A percentile compares a stretch with the other conserved stretches of the same genome.
These are phyloP conservation scores for Vitis cinerea DNA, from an alignment of 164 flowering plant species.

Conservation along the genomic window DNA sequence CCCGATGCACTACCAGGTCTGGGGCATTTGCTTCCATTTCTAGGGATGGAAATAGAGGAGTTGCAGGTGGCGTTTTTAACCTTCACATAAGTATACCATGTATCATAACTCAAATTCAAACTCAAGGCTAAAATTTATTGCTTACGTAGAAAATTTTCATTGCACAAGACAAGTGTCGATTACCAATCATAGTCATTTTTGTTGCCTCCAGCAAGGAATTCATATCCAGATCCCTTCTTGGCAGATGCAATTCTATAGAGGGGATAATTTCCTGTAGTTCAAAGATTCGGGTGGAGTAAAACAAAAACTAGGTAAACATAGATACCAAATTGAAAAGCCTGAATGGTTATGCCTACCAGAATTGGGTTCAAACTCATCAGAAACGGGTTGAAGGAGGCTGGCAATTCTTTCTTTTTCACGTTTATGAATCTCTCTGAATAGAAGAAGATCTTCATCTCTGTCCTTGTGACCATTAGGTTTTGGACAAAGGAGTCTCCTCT, in stretches of 20 bases:
- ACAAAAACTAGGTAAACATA: background rate
- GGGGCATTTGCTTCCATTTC: conserved; percentile 61
- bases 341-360: conserved; percentile 6
- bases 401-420: conserved; percentile 38
- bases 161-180: background rate
- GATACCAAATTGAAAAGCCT: background rate
- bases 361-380: conserved; percentile 48
- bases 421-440: conserved; percentile 49
- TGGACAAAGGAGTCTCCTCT: too few species aligned
- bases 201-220: conserved; percentile 30
- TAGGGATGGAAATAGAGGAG: conserved; percentile 67
- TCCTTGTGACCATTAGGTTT: conserved; percentile 15
- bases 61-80: conserved; percentile 80
- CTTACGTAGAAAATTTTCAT: background rate
- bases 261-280: conserved; percentile 29
- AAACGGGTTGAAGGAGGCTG: conserved; percentile 59
- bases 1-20: conserved; percentile 36
- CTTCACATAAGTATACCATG: conserved; percentile 17
- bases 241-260: conserved; percentile 42
- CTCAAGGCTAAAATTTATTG: background rate
- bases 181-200: conserved; percentile 71
- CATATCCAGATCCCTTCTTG: conserved; percentile 41
- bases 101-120: background rate
- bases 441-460: conserved; percentile 49
- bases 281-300: background rate